Conservation (phyloP, 2,329 filamentous ascomycete genomes). For the Thielaviopsis musarum region DNA sequence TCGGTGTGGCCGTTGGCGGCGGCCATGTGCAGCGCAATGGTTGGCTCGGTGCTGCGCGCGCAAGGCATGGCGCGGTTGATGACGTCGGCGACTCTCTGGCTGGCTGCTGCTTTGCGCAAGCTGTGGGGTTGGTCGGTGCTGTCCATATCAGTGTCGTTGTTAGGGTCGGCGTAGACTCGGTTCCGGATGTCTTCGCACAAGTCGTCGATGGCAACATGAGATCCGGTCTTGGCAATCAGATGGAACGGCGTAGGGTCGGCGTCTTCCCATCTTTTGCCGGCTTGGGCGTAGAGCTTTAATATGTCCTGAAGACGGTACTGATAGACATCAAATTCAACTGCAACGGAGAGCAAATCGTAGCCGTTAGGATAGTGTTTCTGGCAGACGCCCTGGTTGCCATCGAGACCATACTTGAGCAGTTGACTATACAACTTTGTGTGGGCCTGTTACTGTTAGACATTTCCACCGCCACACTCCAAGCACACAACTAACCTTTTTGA, state of each 20-base stretch:
- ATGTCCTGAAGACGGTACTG: background rate
- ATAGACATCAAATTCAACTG: background rate
- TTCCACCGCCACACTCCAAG: too few relatives aligned
- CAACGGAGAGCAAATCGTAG: background rate
- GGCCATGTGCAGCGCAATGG: slow-evolving; percentile 4
- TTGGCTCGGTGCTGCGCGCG: background rate
- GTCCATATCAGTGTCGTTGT: too few relatives aligned
- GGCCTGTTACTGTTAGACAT: background rate
- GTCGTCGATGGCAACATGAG: too few relatives aligned
- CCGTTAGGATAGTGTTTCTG: background rate
- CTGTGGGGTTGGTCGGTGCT: too few relatives aligned
- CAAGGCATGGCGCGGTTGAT: background rate
- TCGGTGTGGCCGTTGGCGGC: background rate
- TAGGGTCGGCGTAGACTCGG: too few relatives aligned
- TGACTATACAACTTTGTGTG: background rate
- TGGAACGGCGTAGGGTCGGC: background rate
- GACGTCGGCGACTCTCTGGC: background rate
- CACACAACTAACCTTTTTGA: background rate
- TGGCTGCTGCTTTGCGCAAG: background rate
- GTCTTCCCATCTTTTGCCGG: background rate
- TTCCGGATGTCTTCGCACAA: too few relatives aligned
- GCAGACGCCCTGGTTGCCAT: background rate
- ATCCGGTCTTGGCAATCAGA: background rate
- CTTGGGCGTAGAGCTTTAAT: background rate
- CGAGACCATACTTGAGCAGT: background rate